Conservation (phyloP, 352 stramenopile genomes). For the Phytophthora sp. region DNA sequence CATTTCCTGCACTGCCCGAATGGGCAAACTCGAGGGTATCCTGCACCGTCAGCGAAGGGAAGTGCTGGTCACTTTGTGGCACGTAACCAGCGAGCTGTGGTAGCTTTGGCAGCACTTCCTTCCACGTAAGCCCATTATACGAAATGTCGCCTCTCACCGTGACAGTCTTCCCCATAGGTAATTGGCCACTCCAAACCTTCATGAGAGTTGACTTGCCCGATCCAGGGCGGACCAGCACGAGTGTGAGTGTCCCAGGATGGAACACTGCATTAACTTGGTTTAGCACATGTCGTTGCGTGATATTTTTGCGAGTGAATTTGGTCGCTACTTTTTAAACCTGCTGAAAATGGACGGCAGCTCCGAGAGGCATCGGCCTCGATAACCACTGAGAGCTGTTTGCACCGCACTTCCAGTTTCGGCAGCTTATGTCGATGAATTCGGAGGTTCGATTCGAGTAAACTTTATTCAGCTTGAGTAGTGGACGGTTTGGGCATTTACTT, state of each 20-base stretch:
- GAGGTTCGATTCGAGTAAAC: background rate
- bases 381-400: conserved; percentile 30
- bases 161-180: conserved; percentile 41
- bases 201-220: conserved; percentile 42
- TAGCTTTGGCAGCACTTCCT: conserved; percentile 30
- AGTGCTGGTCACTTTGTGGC: conserved; percentile 71
- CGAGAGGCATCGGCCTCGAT: conserved; percentile 13
- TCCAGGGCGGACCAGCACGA: conserved; percentile 18
- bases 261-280: conserved; percentile 35
- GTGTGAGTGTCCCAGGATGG: conserved; percentile 31
- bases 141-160: conserved; percentile 30
- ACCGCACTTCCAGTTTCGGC: conserved; percentile 41
- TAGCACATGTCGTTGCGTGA: conserved; percentile 19
- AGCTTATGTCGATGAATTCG: background rate
- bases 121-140: conserved; percentile 36
- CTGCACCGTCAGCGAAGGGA: conserved; percentile 83
- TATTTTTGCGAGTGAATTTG: conserved; percentile 13
- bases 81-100: conserved; percentile 46
- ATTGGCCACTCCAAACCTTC: conserved; percentile 43
- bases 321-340: conserved; percentile 25
- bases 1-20: conserved; percentile 38
- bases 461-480: background rate
- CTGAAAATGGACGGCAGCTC: conserved; percentile 36
- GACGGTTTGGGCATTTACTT: background rate
- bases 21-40: conserved; percentile 82